These are phyloP conservation scores for Teratosphaeria nubilosa DNA, from an alignment of 2,329 filamentous ascomycete genomes.

Conservation along the genomic window DNA sequence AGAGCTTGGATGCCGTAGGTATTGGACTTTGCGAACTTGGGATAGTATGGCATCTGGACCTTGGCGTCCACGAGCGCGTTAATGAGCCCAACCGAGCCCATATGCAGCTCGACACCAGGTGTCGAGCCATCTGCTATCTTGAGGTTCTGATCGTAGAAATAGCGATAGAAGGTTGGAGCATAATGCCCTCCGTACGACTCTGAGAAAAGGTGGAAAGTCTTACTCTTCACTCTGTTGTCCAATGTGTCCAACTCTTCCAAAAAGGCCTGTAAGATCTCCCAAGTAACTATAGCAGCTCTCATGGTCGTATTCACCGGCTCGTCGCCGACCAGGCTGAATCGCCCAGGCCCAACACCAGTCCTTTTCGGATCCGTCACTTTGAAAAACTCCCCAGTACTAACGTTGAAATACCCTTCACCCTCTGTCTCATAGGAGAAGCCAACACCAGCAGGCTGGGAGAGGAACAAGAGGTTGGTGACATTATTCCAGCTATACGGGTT, in stretches of 20 bases:
- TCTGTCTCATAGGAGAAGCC: slow-evolving; percentile 43
- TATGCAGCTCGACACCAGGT: slow-evolving; percentile 32
- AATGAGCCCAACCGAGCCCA: slow-evolving; percentile 37
- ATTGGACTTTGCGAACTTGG: slow-evolving; percentile 44
- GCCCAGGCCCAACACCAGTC: slow-evolving; percentile 24
- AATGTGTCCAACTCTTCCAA: slow-evolving; percentile 39
- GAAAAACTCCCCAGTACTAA: not conserved
- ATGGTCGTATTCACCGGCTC: slow-evolving; percentile 44
- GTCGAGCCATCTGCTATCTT: slow-evolving; percentile 35
- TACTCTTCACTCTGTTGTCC: slow-evolving; percentile 40
- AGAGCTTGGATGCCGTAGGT: slow-evolving; percentile 45
- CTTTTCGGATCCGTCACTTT: slow-evolving; percentile 28
- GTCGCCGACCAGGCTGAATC: slow-evolving; percentile 40
- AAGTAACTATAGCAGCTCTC: slow-evolving; percentile 44
- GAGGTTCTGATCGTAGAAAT: slow-evolving; percentile 49
- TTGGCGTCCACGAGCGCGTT: slow-evolving; percentile 47
- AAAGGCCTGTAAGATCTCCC: slow-evolving; percentile 46
- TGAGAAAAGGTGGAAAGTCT: slow-evolving; percentile 48
- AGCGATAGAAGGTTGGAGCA: slow-evolving; percentile 46
- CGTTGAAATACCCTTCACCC: not conserved
- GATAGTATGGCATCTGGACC: slow-evolving; percentile 39
- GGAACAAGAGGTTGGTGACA: slow-evolving; percentile 45
- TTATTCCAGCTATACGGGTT: slow-evolving; percentile 56
- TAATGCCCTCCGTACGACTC: slow-evolving; percentile 55
- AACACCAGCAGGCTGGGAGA: slow-evolving; percentile 53